Evolutionary conservation across 2,329 filamentous ascomycete species (phyloP), one percentile per base, ranked within the genome.

Genomic region (Fusarium sp.): DNA sequence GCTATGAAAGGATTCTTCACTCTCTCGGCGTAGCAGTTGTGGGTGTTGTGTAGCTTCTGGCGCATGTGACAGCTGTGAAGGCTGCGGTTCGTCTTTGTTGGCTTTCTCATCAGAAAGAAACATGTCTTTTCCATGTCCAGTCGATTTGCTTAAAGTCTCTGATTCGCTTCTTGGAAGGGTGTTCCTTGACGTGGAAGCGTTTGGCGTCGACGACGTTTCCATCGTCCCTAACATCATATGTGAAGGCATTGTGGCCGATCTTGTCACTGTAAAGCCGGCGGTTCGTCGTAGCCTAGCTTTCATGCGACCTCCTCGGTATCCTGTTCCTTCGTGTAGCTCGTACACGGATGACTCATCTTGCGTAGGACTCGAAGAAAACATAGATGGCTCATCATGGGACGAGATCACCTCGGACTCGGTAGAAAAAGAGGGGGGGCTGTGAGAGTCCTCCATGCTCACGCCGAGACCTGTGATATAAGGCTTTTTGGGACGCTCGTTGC

Each of bases 1-100:
- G 53, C 80, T 84, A 67, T 84, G 82, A 60, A 87, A 85, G 1
- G 85, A 86, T 48, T 85, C 83, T 13, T 79, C 73, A 12, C 68
- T 70, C 24, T 63, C 61, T 45, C 57, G 61, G 13, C 59, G 63
- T 39, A 38, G 57, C 24, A 59, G 52, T 34, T 53, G 53, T 7
- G 55, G 55, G 13, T 53, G 55, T 19, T 60, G 48, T 11, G 34
- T 6, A n/a, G 39, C 10, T 28, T 8, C 55, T 28, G 19, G 49
- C 26, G 45, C 44, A 13, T 56, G 56, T 7, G 42, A 24, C 6
- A 43, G 26, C 12, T 44, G 63, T n/a, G 12, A 49, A 38, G 46
- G 38, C 28, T 48, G 52, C 5, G 41, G 31, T n/a, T 56, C 45
- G 4, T 29, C 43, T 28, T 31, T 53, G 4, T 25, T 40, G 6